Base-by-base conservation (phyloP, 495 filamentous ascomycete species). In the Annulohypoxylon maeteangense region DNA sequence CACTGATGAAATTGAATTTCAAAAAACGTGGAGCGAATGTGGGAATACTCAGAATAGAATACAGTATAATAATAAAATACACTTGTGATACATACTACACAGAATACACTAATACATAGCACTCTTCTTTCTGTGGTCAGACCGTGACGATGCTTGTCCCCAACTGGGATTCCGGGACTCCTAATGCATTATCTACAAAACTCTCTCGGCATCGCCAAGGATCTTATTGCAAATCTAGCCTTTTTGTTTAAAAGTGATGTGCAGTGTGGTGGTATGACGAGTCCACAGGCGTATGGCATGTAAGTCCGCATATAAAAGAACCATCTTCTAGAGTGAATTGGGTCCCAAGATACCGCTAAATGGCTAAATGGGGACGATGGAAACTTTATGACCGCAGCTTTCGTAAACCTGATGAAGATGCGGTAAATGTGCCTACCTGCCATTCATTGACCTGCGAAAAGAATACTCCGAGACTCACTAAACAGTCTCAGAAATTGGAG, bases 191-290 rank as follows among this genome's bases (percentile, higher is more conserved):
- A 72, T 72, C 59, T 72, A 58, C 59, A 63, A 63, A 68, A 73
- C 70, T 65, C 56, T 68, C 61, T 68, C 70, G 70, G 65, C 56
- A 20, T 68, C 56, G 48, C 18, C 65, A 40, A 56, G 65, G 65
- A 73, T 68, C 44, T 61, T 56, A 55, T 42, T 73, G 56, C 70
- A 66, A 62, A 65, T 51, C 65, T 58, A 65, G 65, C 61, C 65
- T 73, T 62, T 68, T 62, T 58, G 27, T 58, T 61, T 57, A 31
- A 68, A 65, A 62, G 55, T 72, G 70, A 68, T 73, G 65, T 68
- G 65, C 65, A 68, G 59, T 51, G 57, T 54, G 45, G 71, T 70
- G 53, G 71, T 67, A 74, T 74, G 71, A 74, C 71, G 71, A 74
- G 63, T 70, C 66, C 67, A 70, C 71, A 69, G 50, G 36, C 56